These are phyloP conservation scores for Pochonia chlamydosporia DNA, from an alignment of 2,329 filamentous ascomycete genomes.

Conservation along the genomic window DNA sequence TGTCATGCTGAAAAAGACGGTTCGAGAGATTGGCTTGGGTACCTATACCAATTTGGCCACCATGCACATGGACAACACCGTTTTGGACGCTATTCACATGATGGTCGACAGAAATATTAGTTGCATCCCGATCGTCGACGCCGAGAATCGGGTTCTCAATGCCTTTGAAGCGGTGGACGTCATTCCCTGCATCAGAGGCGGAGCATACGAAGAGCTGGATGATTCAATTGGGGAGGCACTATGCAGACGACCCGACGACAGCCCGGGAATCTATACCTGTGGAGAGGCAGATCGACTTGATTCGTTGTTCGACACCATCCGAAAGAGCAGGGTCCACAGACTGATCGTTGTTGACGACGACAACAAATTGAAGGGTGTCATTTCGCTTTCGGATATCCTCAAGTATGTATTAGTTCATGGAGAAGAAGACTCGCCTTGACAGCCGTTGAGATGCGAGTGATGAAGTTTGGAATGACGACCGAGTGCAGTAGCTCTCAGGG, in stretches of 20 bases:
- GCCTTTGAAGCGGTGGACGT: conserved; percentile 98
- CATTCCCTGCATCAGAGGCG: conserved; percentile 90
- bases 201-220: conserved; percentile 84
- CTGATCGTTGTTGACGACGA: conserved; percentile 90
- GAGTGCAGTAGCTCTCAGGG: neutral
- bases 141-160: conserved; percentile 73
- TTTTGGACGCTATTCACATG: conserved; percentile 89
- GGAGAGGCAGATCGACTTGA: conserved; percentile 85
- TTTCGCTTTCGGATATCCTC: conserved; percentile 93
- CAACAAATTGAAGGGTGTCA: conserved; percentile 76
- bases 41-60: conserved; percentile 78
- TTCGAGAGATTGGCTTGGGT: conserved; percentile 78
- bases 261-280: conserved; percentile 95
- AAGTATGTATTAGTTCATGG: conserved; percentile 87
- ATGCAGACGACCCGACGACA: conserved; percentile 81
- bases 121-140: conserved; percentile 87
- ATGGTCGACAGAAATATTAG: conserved; percentile 93
- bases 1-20: conserved; percentile 78
- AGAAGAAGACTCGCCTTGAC: conserved; percentile 45
- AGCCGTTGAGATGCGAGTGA: neutral
- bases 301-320: conserved; percentile 94
- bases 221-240: conserved; percentile 84
- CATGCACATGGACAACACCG: conserved; percentile 80
- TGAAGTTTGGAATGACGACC: neutral
- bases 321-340: conserved; percentile 89